phyloP scores from a whole-genome alignment of 352 stramenopile genomes.

The Pythium periplocum region DNA sequence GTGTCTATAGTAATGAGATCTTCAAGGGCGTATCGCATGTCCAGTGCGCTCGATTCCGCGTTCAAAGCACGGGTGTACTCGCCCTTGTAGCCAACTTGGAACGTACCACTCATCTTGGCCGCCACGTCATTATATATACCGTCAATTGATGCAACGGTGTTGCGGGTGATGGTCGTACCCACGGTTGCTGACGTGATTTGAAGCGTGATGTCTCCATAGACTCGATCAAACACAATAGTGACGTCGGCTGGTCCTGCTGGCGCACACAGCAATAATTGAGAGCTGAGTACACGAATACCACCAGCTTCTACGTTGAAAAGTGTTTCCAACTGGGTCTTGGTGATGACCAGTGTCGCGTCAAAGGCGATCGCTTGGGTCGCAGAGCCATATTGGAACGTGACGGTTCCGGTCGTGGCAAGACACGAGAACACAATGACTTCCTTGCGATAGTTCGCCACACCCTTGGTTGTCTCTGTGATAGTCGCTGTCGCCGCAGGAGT shows the following conservation, averaged over 20 bases:
- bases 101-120: slow-evolving; percentile 71
- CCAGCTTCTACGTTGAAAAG: slow-evolving; percentile 48
- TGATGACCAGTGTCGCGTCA: slow-evolving; percentile 21
- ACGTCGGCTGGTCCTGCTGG: slow-evolving; percentile 22
- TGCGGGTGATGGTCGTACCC: slow-evolving; percentile 16
- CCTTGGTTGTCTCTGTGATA: slow-evolving; percentile 22
- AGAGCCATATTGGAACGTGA: slow-evolving; percentile 29
- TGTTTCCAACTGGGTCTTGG: slow-evolving; percentile 34
- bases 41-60: slow-evolving; percentile 51
- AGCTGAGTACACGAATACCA: slow-evolving; percentile 51
- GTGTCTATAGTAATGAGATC: slow-evolving; percentile 51
- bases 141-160: slow-evolving; percentile 34
- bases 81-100: slow-evolving; percentile 64
- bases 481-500: slow-evolving; percentile 13
- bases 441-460: slow-evolving; percentile 60
- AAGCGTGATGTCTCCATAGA: slow-evolving; percentile 48
- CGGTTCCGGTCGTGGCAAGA: slow-evolving; percentile 20
- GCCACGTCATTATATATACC: slow-evolving; percentile 48
- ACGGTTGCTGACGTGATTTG: slow-evolving; percentile 10
- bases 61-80: slow-evolving; percentile 62
- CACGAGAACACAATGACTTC: slow-evolving; percentile 59
- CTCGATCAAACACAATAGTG: slow-evolving; percentile 55
- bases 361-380: slow-evolving; percentile 15
- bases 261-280: slow-evolving; percentile 38
- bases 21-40: slow-evolving; percentile 66